Base-by-base conservation (phyloP, 257 asterid species). In the Nicotiana noctiflora region DNA sequence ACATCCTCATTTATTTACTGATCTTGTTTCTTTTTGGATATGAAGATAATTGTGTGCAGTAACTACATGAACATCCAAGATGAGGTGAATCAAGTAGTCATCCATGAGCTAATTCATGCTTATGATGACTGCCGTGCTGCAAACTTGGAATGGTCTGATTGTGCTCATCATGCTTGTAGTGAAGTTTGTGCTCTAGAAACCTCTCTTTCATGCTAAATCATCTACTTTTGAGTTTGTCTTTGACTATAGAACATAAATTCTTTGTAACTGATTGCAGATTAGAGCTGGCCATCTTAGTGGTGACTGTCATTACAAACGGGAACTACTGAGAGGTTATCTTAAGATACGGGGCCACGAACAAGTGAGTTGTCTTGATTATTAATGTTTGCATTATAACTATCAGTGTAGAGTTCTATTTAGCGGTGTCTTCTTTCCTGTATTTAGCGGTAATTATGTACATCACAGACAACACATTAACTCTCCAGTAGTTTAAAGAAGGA, bases 101-200 rank as follows among this genome's bases (percentile, higher is more conserved):
- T 91, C 83, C 99, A 93, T 75, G 99, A 95, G 89, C 96, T 95
- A 83, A 95, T 95, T 83, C 99, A 95, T 86, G 97, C 97, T 4
- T 95, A 93, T 56, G 97, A 93, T 51, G 97, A 95, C 4, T 95
- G 99, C 44, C 95, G 97, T 25, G 96, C 92, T 51, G 94, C 91
- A 18, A 93, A 93, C 83, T 82, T 95, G 90, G 88, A 93, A 75
- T 93, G 97, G 98, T n/a, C 88, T 40, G 81, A 89, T 81, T 93
- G 99, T 46, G 95, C 97, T 81, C 98, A 95, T 85, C 98, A 92
- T 81, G 97, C 97, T 64, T 92, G 97, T 83, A 92, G 92, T 75
- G 99, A 95, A 97, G 97, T 94, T 82, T 65, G 76, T 61, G 12
- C 70, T 77, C 15, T 72, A n/a, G 23, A 40, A 46, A 21, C 23